Evolutionary conservation across 768 basidiomycete genomes (phyloP), one percentile per base, ranked within the genome.

Genomic region (Plicaturopsis crispa): DNA sequence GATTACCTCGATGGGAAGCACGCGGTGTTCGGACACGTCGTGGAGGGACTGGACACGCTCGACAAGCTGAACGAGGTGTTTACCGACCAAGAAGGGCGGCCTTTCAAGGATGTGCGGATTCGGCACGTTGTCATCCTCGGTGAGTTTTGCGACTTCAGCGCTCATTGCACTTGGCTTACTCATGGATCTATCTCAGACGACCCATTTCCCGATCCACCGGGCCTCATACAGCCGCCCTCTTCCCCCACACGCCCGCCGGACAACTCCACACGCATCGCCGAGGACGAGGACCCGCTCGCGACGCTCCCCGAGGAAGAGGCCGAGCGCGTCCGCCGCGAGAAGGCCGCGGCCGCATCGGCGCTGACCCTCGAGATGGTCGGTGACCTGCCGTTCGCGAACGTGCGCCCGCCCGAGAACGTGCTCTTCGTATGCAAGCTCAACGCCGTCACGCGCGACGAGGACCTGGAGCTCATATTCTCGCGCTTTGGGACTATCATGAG

Each of bases 341-440:
- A 84, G 37, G 91, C 92, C 0, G 94, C 96, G 0, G 78, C 78
- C 1, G 91, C 94, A 0, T 91, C 92, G 32, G 96, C 96, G 1
- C 66, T 99, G 26, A 98, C 96, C 4, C 75, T 99, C 36, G 96
- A 99, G 61, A 99, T 99, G 96, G 94, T 99, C 40, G 96, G 96
- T 22, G 96, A 99, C 61, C 67, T 98, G 38, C 96, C 96, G 1
- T 98, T 99, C 55, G 96, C 96, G 18, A 92, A 94, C 52, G 92
- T 99, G 31, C 78, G 92, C 31, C 96, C 96, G 0, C 96, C 96
- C 1, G 96, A 99, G 62, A 98, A 98, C 58, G 92, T 98, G 19
- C 63, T 99, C 10, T 99, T 99, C 60, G 93, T 99, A 7, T 99
- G 96, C 79, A 98, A 98, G 55, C 75, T 98, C 47, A 99, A 99